Evolutionary conservation across 2,329 filamentous ascomycete species (phyloP), one percentile per base, ranked within the genome.

Genomic region (Ceratocystis destructans): DNA sequence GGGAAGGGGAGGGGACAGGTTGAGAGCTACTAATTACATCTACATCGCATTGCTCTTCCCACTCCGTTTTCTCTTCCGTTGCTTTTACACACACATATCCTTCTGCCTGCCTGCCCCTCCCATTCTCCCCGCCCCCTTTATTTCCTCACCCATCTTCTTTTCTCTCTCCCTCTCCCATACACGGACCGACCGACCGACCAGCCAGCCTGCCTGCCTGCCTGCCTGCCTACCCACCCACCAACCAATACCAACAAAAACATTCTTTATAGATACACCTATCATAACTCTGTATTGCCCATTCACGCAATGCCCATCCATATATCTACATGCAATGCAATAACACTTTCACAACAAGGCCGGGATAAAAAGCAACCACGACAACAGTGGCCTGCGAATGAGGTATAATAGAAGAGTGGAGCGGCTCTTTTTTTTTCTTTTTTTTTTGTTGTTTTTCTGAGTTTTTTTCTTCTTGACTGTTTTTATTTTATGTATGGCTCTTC

Each of bases 401-500:
- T 15, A 41, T 15, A 41, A 41, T 41, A 12, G 12, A 41, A 12
- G 37, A 41, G 10, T 41, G 37, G 10, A 12, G 37, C 37, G 3
- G 37, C 10, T 25, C 10, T 45, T 22, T 15, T 41, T 55, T 20
- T 44, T 8, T 33, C 37, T 28, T 64, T 67, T 64, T 63, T 41
- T 31, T 53, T 48, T 61, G 28, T 55, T 17, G 15, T 57, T 61
- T 48, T 28, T 66, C n/a, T n/a, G n/a, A n/a, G n/a, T n/a, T 46
- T 50, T 37, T 31, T 62, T 44, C 45, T 62, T 44, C 22, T 41
- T 37, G 37, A 25, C 55, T 45, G 37, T 55, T 33, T 20, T 33
- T 41, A 33, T 64, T 12, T 57, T n/a, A n/a, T n/a, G n/a, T n/a
- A 50, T 50, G 17, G 4, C 45, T 57, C 17, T 63, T 28, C 8